Evolutionary conservation across 2,329 filamentous ascomycete species (phyloP).

Genomic region (Metarhizium guizhouense): DNA sequence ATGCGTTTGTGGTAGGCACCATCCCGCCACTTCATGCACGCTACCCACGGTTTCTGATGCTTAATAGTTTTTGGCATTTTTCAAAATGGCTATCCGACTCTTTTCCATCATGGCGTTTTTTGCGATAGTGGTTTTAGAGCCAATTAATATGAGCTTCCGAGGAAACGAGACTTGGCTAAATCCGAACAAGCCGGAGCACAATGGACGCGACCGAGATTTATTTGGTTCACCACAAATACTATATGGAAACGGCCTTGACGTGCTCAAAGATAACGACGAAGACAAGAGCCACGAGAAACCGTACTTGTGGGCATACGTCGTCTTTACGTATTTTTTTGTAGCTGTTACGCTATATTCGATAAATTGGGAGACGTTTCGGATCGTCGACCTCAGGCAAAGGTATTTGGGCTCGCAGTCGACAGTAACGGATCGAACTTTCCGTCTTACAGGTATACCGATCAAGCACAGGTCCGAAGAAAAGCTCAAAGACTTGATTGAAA

Average conservation of each 20-base stretch:
- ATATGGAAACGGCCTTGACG: slow-evolving; percentile 9
- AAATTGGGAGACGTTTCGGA: slow-evolving; percentile 70
- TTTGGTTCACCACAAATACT: slow-evolving; percentile 1
- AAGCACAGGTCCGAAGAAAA: slow-evolving; percentile 72
- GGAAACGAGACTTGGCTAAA: slow-evolving; percentile 1
- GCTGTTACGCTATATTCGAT: slow-evolving; percentile 74
- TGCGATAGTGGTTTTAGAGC: slow-evolving; percentile 69
- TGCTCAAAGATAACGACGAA: slow-evolving; percentile 21
- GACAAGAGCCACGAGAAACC: slow-evolving; percentile 23
- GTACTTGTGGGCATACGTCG: slow-evolving; percentile 86
- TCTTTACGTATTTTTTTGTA: slow-evolving; percentile 93
- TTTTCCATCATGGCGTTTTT: slow-evolving; percentile 75
- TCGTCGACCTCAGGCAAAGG: slow-evolving; percentile 79
- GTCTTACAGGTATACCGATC: slow-evolving; percentile 76
- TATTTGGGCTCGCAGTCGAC: slow-evolving; percentile 91
- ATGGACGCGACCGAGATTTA: slow-evolving; percentile 5
- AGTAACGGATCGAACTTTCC: slow-evolving; percentile 90
- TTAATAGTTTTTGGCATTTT: slow-evolving; percentile 74
- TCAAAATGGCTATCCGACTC: slow-evolving; percentile 87
- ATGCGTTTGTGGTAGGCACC: slow-evolving; percentile 74
- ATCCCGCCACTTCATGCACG: background rate
- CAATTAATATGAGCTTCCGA: slow-evolving; percentile 66
- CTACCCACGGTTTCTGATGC: slow-evolving; percentile 9
- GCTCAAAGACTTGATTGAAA: slow-evolving; percentile 81
- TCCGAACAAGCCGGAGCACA: background rate